These are phyloP conservation scores for Claviceps purpurea DNA, from an alignment of 2,329 filamentous ascomycete species.

Conservation along the genomic window DNA sequence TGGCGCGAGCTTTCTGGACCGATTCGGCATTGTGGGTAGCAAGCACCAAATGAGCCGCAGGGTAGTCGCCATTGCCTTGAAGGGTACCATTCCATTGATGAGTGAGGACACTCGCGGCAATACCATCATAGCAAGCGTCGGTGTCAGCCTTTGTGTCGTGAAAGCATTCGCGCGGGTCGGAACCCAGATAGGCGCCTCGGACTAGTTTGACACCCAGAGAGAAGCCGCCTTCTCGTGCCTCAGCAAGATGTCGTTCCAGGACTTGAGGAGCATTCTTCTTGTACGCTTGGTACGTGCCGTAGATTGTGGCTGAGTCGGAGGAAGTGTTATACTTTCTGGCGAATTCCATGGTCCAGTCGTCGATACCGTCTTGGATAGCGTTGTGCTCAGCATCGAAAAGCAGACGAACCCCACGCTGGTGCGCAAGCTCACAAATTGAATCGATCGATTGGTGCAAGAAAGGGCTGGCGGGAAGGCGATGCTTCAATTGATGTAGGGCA, in stretches of 20 bases:
- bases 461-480: constrained; percentile 47
- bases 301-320: constrained; percentile 55
- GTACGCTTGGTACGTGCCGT: constrained; percentile 70
- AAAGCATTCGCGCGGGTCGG: constrained; percentile 56
- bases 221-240: constrained; percentile 46
- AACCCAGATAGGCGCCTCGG: constrained; percentile 58
- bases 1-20: constrained; percentile 42
- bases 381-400: constrained; percentile 82
- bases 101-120: constrained; percentile 53
- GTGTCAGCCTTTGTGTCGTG: constrained; percentile 61
- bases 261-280: constrained; percentile 48
- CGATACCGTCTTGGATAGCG: constrained; percentile 63
- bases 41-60: constrained; percentile 51
- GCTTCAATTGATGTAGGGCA: constrained; percentile 53
- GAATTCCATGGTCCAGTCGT: constrained; percentile 65
- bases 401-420: constrained; percentile 54
- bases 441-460: constrained; percentile 58
- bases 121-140: constrained; percentile 57
- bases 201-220: constrained; percentile 64
- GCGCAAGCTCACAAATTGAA: constrained; percentile 60
- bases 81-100: constrained; percentile 29
- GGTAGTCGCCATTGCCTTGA: constrained; percentile 32
- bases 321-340: constrained; percentile 62
- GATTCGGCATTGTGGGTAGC: constrained; percentile 74
- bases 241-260: constrained; percentile 44